Evolutionary conservation across 2,329 filamentous ascomycete genomes (phyloP).

Genomic region (Claviceps lovelessii): DNA sequence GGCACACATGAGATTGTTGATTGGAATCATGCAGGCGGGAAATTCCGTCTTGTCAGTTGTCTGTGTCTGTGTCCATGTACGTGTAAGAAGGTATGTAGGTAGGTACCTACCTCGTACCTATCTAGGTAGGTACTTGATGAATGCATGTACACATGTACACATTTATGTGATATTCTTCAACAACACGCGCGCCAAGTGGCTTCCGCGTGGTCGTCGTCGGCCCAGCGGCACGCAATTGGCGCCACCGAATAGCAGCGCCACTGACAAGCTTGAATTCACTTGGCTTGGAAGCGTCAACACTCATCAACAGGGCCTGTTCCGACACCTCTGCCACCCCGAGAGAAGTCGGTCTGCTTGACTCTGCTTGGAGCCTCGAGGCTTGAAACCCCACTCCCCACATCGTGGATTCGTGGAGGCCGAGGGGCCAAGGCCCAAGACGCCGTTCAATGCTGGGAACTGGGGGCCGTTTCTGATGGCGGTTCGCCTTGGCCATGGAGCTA

Average conservation of each 20-base stretch:
- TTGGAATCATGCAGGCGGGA: constrained; percentile 2
- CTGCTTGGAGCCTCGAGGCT: no score
- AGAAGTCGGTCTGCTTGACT: background rate
- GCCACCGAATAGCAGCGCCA: background rate
- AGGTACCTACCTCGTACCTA: background rate
- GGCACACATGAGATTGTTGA: constrained; percentile 3
- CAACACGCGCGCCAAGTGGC: background rate
- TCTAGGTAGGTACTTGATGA: background rate
- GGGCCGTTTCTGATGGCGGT: background rate
- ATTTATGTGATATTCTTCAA: background rate
- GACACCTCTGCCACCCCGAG: background rate
- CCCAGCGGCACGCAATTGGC: background rate
- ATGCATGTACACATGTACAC: background rate
- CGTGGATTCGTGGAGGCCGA: background rate
- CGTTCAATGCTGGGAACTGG: background rate
- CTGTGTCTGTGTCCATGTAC: background rate
- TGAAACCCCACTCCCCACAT: background rate
- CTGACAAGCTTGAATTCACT: background rate
- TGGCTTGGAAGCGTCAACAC: background rate
- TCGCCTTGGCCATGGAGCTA: background rate
- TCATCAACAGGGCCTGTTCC: background rate
- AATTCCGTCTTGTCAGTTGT: background rate
- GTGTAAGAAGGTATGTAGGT: background rate
- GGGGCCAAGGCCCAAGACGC: background rate
- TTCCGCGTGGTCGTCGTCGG: background rate